Conservation (phyloP, 225 moss, liverwort and hornwort genomes). For the Thuidium tamariscinum region DNA sequence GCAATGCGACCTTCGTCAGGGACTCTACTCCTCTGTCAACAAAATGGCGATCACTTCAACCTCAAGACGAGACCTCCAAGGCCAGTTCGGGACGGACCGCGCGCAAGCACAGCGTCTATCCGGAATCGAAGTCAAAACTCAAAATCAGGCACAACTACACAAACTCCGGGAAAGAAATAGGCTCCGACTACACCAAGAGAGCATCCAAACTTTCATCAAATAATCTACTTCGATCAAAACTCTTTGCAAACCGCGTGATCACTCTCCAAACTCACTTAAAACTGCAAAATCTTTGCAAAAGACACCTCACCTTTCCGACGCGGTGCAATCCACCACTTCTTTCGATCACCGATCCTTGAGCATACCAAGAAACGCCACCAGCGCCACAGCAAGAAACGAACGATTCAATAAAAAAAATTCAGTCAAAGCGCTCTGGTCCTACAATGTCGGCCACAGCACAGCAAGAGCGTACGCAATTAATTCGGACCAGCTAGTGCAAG, state of each 20-base stretch:
- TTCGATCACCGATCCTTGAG: neutral
- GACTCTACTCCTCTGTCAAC: neutral
- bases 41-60: neutral
- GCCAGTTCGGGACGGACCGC: neutral
- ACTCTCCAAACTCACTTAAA: neutral
- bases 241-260: neutral
- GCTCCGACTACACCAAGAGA: neutral
- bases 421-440: neutral
- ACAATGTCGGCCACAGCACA: neutral
- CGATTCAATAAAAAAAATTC: neutral
- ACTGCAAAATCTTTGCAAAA: neutral
- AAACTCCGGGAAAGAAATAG: neutral
- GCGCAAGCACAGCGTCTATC: neutral
- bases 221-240: neutral
- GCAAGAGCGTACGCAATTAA: neutral
- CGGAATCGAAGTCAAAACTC: neutral
- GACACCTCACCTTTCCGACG: neutral
- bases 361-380: conserved; percentile 10
- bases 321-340: neutral
- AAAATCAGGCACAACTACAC: neutral
- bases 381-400: neutral
- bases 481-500: neutral
- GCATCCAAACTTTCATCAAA: neutral
- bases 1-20: neutral
- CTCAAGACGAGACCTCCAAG: neutral